A percentile compares a stretch with the other conserved stretches of the same genome.
Conservation (phyloP, 192 early-diverging fungal species). For the Backusella psychrophila region DNA sequence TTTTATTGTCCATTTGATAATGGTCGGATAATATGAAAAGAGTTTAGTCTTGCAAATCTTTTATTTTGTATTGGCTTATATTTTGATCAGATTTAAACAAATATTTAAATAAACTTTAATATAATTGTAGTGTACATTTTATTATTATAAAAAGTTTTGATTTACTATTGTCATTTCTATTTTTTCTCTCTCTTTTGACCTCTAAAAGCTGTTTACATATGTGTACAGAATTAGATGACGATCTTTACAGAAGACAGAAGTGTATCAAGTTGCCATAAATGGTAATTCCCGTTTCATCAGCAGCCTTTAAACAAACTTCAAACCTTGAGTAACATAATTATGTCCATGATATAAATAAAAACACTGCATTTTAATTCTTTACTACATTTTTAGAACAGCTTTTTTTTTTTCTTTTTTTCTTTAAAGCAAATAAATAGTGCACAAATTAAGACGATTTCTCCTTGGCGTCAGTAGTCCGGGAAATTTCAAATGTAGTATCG, state of each 20-base stretch:
- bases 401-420: background rate
- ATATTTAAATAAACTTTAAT: background rate
- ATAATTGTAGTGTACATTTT: background rate
- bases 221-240: background rate
- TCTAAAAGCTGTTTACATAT: background rate
- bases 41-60: background rate
- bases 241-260: conserved; percentile 3
- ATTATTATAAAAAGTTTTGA: no score
- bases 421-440: background rate
- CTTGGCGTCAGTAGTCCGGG: background rate
- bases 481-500: conserved; percentile 69
- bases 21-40: background rate
- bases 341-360: background rate
- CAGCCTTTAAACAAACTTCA: background rate
- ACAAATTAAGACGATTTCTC: background rate
- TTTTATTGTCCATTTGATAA: background rate
- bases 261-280: background rate
- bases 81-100: background rate
- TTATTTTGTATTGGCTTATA: background rate
- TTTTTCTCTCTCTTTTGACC: background rate
- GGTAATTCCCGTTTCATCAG: background rate
- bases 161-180: background rate
- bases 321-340: background rate
- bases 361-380: background rate
- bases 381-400: background rate